phyloP scores from a whole-genome alignment of 2,329 filamentous ascomycete species.

The Fusarium domesticum region DNA sequence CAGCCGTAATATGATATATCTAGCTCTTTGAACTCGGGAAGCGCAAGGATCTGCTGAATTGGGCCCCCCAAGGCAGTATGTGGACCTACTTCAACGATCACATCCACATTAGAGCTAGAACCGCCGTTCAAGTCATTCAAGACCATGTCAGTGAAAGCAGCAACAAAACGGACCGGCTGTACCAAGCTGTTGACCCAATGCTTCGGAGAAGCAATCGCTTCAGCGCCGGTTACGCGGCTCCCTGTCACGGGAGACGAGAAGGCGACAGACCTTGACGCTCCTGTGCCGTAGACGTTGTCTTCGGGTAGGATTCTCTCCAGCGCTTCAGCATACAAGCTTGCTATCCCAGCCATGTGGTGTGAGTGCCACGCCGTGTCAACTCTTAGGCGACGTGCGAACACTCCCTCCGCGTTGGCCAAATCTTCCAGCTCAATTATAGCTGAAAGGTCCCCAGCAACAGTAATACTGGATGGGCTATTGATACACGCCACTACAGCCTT shows the following conservation, averaged over 20 bases:
- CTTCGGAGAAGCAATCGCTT: not conserved
- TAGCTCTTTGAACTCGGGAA: not conserved
- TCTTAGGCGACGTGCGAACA: slow-evolving; percentile 43
- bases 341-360: slow-evolving; percentile 46
- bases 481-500: slow-evolving; percentile 38
- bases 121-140: not conserved
- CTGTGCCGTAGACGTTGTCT: not conserved
- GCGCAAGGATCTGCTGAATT: not conserved
- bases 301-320: not conserved
- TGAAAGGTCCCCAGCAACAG: slow-evolving; percentile 44
- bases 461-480: slow-evolving; percentile 49
- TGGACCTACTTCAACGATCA: slow-evolving; percentile 6
- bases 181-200: not conserved
- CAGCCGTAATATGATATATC: not conserved
- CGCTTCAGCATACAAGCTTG: slow-evolving; percentile 38
- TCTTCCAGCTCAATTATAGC: slow-evolving; percentile 39
- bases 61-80: slow-evolving; percentile 2
- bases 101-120: not conserved
- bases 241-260: not conserved
- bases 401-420: slow-evolving; percentile 35
- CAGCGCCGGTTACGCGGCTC: not conserved
- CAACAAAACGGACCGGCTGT: not conserved
- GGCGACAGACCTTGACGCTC: not conserved
- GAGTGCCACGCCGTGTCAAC: slow-evolving; percentile 51
- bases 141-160: not conserved